Evolutionary conservation across 73 alveolate genomes (phyloP).

Genomic region (Paramecium caudatum): DNA sequence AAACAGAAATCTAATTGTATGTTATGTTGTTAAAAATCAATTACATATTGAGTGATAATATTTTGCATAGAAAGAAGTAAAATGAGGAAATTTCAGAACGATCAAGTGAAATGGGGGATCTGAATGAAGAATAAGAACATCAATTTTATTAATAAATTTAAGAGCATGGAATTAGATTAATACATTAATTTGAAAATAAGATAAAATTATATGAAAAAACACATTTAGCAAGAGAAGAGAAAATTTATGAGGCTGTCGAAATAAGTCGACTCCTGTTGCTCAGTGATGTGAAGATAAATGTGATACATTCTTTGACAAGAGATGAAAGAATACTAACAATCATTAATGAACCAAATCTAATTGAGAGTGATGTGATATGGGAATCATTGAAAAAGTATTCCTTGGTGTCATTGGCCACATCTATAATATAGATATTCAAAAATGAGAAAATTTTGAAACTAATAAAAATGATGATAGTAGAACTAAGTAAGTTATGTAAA

Average conservation of each 20-base stretch:
- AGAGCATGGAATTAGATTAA: neutral
- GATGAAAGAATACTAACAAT: neutral
- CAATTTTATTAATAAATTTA: constrained; percentile 14
- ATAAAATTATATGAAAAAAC: neutral
- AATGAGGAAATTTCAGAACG: constrained; percentile 40
- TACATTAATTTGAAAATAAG: neutral
- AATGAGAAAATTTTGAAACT: constrained; percentile 1
- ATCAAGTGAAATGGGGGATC: constrained; percentile 61
- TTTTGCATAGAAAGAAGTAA: neutral
- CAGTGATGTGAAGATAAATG: neutral
- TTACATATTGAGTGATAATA: constrained; percentile 14
- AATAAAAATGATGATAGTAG: constrained; percentile 25
- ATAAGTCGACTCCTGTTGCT: neutral
- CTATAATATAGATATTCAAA: constrained; percentile 30
- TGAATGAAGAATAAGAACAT: constrained; percentile 26
- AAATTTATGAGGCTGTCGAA: neutral
- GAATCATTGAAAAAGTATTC: constrained; percentile 3
- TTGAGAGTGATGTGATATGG: constrained; percentile 34
- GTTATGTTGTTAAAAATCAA: constrained; percentile 30
- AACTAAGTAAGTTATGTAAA: constrained; percentile 19
- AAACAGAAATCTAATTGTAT: neutral
- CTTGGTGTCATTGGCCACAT: neutral
- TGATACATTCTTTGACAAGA: neutral
- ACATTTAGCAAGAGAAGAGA: neutral
- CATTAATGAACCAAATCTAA: neutral